Evolutionary conservation across 176 grass and related monocot species (phyloP).

Genomic region (sorghum (Sorghum bicolor)): DNA sequence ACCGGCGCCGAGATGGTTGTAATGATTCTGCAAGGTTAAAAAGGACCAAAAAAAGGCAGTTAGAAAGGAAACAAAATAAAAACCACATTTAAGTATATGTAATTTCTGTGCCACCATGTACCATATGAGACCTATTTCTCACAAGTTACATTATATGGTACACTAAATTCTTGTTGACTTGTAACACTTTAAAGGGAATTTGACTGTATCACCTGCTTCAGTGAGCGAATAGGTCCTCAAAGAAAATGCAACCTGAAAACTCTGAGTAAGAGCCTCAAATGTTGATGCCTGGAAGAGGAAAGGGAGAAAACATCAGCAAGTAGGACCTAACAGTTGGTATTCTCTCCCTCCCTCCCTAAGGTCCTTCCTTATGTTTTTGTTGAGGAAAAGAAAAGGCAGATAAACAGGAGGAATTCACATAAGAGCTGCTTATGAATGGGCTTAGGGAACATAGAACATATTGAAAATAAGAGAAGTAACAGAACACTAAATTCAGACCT

Average conservation of each 20-base stretch:
- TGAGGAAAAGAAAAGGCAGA: neutral
- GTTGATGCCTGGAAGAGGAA: slow-evolving; percentile 72
- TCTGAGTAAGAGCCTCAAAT: slow-evolving; percentile 81
- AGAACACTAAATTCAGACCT: neutral
- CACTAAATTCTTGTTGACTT: slow-evolving; percentile 12
- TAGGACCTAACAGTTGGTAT: slow-evolving; percentile 12
- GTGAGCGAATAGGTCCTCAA: slow-evolving; percentile 74
- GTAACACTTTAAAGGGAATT: slow-evolving; percentile 5
- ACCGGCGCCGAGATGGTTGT: slow-evolving; percentile 69
- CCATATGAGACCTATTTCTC: neutral
- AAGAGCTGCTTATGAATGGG: neutral
- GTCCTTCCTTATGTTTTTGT: neutral
- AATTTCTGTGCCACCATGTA: neutral
- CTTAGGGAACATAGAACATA: neutral
- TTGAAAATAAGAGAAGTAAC: neutral
- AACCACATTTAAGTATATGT: slow-evolving; percentile 20
- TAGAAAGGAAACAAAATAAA: slow-evolving; percentile 1
- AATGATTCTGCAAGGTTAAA: slow-evolving; percentile 59
- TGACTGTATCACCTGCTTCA: slow-evolving; percentile 48
- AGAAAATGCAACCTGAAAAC: slow-evolving; percentile 95
- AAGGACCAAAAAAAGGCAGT: neutral
- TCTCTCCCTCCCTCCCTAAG: neutral
- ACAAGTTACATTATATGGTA: neutral
- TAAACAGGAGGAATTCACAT: neutral
- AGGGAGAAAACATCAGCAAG: slow-evolving; percentile 33